These are phyloP conservation scores for Cryptococcus hybrid DNA, from an alignment of 1,284 basidiomycete species.

Conservation along the genomic window DNA sequence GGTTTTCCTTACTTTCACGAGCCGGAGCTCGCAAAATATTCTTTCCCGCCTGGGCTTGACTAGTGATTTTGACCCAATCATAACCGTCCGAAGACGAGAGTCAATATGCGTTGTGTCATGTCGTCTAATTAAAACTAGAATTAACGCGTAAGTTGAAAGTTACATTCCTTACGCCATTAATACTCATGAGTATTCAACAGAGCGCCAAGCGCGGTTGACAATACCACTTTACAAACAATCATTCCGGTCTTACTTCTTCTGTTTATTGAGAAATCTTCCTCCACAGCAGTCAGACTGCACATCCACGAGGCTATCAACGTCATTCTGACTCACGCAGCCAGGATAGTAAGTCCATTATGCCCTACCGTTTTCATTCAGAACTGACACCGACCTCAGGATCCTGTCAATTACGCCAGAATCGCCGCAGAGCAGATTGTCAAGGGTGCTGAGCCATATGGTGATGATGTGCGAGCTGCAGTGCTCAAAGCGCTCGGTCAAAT, in stretches of 20 bases:
- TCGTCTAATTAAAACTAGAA: neutral
- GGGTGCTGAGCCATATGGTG: neutral
- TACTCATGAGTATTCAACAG: too few relatives aligned
- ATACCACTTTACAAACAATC: neutral
- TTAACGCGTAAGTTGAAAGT: neutral
- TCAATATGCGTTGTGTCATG: neutral
- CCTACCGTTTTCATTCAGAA: neutral
- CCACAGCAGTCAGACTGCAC: neutral
- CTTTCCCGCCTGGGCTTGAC: neutral
- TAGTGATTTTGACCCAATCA: neutral
- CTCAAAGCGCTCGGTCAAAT: constrained; percentile 16
- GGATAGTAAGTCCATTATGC: neutral
- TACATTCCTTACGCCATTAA: neutral
- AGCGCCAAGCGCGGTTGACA: neutral
- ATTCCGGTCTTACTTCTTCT: constrained; percentile 12
- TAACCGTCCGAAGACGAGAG: neutral
- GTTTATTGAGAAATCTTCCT: constrained; percentile 8
- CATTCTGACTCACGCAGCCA: neutral
- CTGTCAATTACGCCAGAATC: neutral
- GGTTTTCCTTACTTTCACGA: neutral
- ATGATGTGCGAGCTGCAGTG: constrained; percentile 11
- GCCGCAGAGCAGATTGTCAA: constrained; percentile 8
- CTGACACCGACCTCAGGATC: neutral
- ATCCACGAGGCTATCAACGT: constrained; percentile 4
- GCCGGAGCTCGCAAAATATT: neutral